Percentiles rank a stretch among this genome's conserved stretches.
phyloP scores from a whole-genome alignment of 2,329 filamentous ascomycete genomes.

The Bipolaris zeicola region DNA sequence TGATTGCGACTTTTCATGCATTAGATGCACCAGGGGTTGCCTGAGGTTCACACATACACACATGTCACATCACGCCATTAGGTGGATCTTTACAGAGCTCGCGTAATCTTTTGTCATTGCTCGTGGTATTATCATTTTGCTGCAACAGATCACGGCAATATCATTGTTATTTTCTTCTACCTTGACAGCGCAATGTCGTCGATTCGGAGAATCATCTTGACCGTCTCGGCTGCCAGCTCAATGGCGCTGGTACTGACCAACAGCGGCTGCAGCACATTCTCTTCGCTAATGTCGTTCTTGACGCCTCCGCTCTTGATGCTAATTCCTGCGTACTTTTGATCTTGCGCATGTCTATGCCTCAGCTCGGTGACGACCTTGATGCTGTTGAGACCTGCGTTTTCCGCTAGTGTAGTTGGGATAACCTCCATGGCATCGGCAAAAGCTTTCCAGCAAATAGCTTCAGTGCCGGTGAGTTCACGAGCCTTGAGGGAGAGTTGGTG shows the following conservation, averaged over 20 bases:
- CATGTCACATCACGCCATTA: conserved; percentile 1
- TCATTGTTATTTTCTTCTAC: conserved; percentile 22
- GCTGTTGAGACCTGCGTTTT: conserved; percentile 96
- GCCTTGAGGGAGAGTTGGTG: conserved; percentile 82
- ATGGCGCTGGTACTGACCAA: conserved; percentile 97
- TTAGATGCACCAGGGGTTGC: conserved; percentile 6
- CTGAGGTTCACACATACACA: conserved; percentile 6
- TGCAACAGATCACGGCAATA: neutral
- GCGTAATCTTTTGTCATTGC: conserved; percentile 20
- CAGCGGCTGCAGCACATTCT: conserved; percentile 95
- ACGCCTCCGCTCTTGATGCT: conserved; percentile 98
- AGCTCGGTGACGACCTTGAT: conserved; percentile 99
- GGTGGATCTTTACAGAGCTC: conserved; percentile 1
- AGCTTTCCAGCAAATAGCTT: conserved; percentile 98
- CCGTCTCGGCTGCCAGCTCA: conserved; percentile 95
- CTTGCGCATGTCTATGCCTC: conserved; percentile 90
- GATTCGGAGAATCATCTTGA: conserved; percentile 87
- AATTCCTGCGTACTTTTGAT: conserved; percentile 93
- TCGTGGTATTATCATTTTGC: conserved; percentile 18
- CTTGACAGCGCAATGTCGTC: conserved; percentile 65
- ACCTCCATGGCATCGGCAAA: conserved; percentile 98
- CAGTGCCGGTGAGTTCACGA: conserved; percentile 83
- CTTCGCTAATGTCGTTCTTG: conserved; percentile 94
- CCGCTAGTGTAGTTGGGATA: conserved; percentile 92
- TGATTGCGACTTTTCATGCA: conserved; percentile 14